Conservation (phyloP, 345 rosid genomes). For the Kandelia obovata region DNA sequence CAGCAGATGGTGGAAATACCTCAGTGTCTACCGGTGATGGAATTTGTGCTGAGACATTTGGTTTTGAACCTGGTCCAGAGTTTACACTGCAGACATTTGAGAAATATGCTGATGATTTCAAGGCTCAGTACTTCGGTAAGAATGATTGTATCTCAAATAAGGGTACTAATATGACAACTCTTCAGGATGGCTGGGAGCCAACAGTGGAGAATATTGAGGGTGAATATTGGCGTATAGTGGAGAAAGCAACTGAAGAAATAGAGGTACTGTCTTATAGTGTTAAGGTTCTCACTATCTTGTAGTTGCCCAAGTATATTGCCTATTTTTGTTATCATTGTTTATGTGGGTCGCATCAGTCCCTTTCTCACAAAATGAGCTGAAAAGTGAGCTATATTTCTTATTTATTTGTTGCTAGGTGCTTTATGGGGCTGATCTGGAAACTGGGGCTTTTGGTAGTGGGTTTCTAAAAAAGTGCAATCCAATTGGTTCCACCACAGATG, state of each 20-base stretch:
- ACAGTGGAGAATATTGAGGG: slow-evolving; percentile 78
- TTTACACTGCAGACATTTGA: slow-evolving; percentile 71
- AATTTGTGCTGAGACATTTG: slow-evolving; percentile 62
- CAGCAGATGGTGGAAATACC: slow-evolving; percentile 37
- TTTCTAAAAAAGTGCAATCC: slow-evolving; percentile 65
- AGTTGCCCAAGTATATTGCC: no score
- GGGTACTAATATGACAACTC: slow-evolving; percentile 25
- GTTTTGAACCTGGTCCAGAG: slow-evolving; percentile 95
- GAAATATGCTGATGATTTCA: slow-evolving; percentile 85
- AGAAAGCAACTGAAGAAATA: slow-evolving; percentile 90
- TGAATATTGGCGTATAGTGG: slow-evolving; percentile 98
- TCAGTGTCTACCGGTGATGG: slow-evolving; percentile 39
- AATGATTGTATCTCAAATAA: slow-evolving; percentile 30
- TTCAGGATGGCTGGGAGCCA: slow-evolving; percentile 49
- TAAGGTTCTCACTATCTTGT: no score
- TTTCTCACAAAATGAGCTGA: slow-evolving; percentile 12
- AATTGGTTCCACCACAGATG: slow-evolving; percentile 40
- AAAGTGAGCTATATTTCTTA: background rate
- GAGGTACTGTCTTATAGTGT: slow-evolving; percentile 46
- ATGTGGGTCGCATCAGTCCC: background rate
- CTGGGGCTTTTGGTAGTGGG: slow-evolving; percentile 94
- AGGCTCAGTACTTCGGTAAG: slow-evolving; percentile 68
- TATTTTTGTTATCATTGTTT: background rate
- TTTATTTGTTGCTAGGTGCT: slow-evolving; percentile 57
- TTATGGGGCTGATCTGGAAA: slow-evolving; percentile 98